Conservation (phyloP, 768 basidiomycete species). For the Podaxis sp. region DNA sequence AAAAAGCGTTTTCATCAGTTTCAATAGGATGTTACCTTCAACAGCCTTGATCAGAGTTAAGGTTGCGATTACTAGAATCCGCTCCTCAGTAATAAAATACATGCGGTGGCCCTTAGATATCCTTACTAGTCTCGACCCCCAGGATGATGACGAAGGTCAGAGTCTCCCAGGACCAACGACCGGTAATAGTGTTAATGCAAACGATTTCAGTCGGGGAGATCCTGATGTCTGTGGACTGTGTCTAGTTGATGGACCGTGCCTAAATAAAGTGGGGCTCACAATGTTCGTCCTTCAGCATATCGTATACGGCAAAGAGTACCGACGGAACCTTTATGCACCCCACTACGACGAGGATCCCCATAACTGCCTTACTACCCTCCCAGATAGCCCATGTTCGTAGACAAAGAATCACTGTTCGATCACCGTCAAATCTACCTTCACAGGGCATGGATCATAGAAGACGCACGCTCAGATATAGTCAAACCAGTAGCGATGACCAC, state of each 20-base stretch:
- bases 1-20: neutral
- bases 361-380: neutral
- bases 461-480: neutral
- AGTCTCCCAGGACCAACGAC: neutral
- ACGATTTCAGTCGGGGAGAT: neutral
- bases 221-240: neutral
- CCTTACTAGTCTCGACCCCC: neutral
- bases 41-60: slow-evolving; percentile 1
- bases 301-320: neutral
- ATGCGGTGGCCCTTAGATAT: neutral
- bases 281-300: neutral
- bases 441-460: neutral
- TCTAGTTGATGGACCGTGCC: no score
- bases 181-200: neutral
- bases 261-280: neutral
- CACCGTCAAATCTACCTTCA: neutral
- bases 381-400: slow-evolving; percentile 8
- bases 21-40: neutral
- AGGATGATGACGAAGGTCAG: neutral
- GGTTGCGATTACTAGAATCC: neutral
- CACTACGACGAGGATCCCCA: neutral
- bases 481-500: neutral
- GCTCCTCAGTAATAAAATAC: no score
- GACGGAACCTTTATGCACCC: neutral
- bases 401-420: neutral